A percentile compares a stretch with the other conserved stretches of the same genome.
Conservation (phyloP, 305 asterid genomes). For the Andrographis paniculata region DNA sequence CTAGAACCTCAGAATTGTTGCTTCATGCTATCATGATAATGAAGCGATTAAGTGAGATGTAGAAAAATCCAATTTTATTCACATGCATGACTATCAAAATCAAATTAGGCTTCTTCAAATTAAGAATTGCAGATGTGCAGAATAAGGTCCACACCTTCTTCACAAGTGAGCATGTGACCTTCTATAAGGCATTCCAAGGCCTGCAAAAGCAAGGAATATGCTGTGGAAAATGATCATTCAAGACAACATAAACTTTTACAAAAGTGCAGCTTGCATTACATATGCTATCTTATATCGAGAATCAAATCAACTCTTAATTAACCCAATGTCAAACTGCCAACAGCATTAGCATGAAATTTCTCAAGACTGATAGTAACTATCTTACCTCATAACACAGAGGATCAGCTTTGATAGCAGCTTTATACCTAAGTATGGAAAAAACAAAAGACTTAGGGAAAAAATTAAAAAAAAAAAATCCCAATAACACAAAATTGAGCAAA, state of each 20-base stretch:
- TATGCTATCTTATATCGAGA: constrained; percentile 9
- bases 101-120: constrained; percentile 12
- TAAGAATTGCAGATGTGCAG: constrained; percentile 3
- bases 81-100: constrained; percentile 10
- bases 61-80: too few relatives aligned
- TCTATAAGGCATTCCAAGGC: constrained; percentile 95
- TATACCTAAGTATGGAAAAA: constrained; percentile 55
- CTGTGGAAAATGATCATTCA: constrained; percentile 12
- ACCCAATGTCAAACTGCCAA: constrained; percentile 10
- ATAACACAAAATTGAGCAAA: too few relatives aligned
- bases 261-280: constrained; percentile 10
- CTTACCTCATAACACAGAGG: constrained; percentile 96
- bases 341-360: constrained; percentile 10
- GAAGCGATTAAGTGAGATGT: neutral
- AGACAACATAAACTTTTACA: constrained; percentile 12
- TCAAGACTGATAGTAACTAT: constrained; percentile 6
- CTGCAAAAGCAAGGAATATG: constrained; percentile 35
- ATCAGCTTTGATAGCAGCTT: constrained; percentile 98
- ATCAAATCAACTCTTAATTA: constrained; percentile 7
- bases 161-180: constrained; percentile 93
- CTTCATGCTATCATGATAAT: neutral
- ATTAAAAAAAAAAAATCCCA: neutral
- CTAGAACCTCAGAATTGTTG: constrained; percentile 14
- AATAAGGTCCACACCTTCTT: constrained; percentile 55
- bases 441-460: neutral